Evolutionary conservation across 306 rosid species (phyloP).

Genomic region (Quercus mongolica): DNA sequence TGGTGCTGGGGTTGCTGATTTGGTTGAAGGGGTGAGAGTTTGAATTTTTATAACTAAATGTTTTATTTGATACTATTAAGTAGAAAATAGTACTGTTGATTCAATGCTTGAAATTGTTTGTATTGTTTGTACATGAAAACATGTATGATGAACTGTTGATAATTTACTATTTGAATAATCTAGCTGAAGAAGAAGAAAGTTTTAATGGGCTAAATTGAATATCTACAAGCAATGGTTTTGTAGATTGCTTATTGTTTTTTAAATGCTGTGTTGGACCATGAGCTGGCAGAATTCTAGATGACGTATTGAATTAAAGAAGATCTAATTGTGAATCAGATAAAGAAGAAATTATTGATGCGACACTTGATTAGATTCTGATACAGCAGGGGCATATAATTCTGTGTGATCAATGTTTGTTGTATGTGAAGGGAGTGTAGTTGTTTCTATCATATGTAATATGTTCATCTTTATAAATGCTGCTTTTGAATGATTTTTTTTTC

Average conservation of each 20-base stretch:
- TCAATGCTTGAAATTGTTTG: neutral
- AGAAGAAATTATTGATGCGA: neutral
- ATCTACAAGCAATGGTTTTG: neutral
- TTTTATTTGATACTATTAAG: neutral
- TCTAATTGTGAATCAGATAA: conserved; percentile 5
- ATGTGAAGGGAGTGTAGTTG: neutral
- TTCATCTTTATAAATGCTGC: neutral
- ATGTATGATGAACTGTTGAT: neutral
- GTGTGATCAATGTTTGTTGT: neutral
- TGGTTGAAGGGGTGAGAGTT: conserved; percentile 84
- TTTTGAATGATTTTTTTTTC: neutral
- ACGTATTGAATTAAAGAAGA: neutral
- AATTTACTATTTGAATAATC: too few relatives aligned
- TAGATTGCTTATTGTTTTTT: neutral
- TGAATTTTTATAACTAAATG: neutral
- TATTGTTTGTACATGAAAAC: neutral
- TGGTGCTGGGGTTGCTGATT: conserved; percentile 84
- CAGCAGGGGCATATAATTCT: neutral
- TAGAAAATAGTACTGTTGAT: neutral
- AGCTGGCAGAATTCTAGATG: neutral
- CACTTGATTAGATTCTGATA: conserved; percentile 1
- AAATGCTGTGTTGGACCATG: neutral
- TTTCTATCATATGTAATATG: neutral
- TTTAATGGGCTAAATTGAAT: neutral
- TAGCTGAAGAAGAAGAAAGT: neutral